Conservation (phyloP, 495 filamentous ascomycete species). For the Neurospora sp. region DNA sequence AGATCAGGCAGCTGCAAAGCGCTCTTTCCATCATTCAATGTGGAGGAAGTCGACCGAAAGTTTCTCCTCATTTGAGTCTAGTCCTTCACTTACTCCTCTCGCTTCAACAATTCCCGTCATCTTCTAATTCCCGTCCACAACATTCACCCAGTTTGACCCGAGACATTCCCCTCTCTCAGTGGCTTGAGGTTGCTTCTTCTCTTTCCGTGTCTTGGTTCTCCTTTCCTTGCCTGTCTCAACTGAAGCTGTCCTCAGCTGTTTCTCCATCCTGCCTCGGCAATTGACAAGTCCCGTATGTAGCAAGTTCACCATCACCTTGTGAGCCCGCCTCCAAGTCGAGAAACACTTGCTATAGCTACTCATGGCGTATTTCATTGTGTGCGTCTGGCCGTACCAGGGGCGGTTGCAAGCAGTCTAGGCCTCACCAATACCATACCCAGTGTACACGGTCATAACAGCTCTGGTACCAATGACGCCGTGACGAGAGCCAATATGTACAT, state of each 20-base stretch:
- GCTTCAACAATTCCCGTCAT: not conserved
- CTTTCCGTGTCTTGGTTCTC: not conserved
- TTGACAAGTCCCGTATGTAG: not conserved
- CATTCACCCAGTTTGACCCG: not conserved
- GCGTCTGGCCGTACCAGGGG: not conserved
- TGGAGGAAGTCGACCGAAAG: not conserved
- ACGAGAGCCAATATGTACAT: not conserved
- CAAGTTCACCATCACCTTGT: not conserved
- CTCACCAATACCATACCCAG: not conserved
- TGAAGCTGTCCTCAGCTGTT: not conserved
- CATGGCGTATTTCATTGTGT: not conserved
- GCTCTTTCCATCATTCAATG: not conserved
- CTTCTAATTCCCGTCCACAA: not conserved
- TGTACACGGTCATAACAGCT: not conserved
- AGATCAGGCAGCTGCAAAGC: not conserved
- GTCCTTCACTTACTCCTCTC: not conserved
- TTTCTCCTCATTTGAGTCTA: not conserved
- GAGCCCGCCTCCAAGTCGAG: not conserved
- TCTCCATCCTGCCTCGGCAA: not conserved
- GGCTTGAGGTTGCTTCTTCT: not conserved
- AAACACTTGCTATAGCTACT: not conserved
- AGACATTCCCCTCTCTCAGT: not conserved
- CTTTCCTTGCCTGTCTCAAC: not conserved
- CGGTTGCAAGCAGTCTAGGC: not conserved
- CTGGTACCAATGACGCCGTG: not conserved